phyloP scores from a whole-genome alignment of 139 green algal species.

The Micractinium conductrix region DNA sequence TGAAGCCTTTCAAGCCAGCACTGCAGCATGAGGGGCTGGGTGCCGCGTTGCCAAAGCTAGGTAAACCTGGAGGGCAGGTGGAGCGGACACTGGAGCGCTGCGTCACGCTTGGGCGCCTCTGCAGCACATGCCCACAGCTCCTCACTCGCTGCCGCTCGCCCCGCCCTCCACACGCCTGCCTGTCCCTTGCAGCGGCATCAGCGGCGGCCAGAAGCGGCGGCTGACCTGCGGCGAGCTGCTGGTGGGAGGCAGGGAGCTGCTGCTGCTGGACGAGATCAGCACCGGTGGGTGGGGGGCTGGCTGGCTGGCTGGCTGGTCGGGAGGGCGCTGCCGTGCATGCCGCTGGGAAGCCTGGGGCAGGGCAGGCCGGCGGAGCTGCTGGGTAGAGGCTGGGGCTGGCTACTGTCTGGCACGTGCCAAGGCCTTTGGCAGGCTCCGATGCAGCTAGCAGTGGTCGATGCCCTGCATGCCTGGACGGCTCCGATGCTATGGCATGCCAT shows the following conservation, averaged over 20 bases:
- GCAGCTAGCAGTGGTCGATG: no score
- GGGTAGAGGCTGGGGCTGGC: no score
- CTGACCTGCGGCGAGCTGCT: conserved; percentile 74
- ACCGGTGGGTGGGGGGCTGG: conserved; percentile 34
- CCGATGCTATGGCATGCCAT: no score
- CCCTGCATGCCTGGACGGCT: no score
- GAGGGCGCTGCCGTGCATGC: no score
- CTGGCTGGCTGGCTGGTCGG: background rate
- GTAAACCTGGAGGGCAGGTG: background rate
- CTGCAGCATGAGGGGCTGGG: no score
- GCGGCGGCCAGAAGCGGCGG: conserved; percentile 69
- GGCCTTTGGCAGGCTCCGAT: no score
- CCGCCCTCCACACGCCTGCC: background rate
- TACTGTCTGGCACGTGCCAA: no score
- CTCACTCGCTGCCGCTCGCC: background rate
- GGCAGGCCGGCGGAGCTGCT: no score
- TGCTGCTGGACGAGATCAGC: conserved; percentile 55
- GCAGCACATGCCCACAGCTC: background rate
- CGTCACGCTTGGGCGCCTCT: background rate
- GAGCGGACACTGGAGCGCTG: background rate
- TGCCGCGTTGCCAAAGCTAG: no score
- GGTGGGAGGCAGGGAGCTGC: conserved; percentile 50
- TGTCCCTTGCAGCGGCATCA: conserved; percentile 14
- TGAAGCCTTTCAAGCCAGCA: no score
- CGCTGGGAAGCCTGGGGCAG: no score